Evolutionary conservation across 1,139 yeast genomes (phyloP).

Genomic region (Magnusiomyces magnusii): DNA sequence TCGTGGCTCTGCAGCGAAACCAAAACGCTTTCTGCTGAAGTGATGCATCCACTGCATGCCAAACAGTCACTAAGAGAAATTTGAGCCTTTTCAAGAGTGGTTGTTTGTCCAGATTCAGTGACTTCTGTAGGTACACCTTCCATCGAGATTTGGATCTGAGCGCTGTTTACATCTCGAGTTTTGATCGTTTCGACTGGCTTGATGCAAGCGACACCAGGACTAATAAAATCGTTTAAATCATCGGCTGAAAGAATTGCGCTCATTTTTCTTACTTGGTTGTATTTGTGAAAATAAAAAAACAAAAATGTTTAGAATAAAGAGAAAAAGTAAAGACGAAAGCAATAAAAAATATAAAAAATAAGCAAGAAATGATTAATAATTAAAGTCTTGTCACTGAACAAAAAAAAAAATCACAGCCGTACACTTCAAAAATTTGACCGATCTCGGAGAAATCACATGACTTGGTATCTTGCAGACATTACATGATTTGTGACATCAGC

Average conservation of each 20-base stretch:
- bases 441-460: neutral
- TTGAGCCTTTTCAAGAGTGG: conserved; percentile 66
- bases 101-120: conserved; percentile 48
- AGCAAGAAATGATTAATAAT: neutral
- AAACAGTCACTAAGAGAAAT: conserved; percentile 87
- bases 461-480: neutral
- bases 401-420: neutral
- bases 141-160: conserved; percentile 59
- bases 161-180: conserved; percentile 33
- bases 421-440: neutral
- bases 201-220: conserved; percentile 92
- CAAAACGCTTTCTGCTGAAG: conserved; percentile 90
- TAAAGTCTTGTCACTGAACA: neutral
- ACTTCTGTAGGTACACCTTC: conserved; percentile 67
- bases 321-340: too few relatives aligned
- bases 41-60: conserved; percentile 96
- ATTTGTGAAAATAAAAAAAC: neutral
- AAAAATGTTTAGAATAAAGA: neutral
- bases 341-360: neutral
- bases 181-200: conserved; percentile 60
- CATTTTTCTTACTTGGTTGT: conserved; percentile 40
- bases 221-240: conserved; percentile 87
- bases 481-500: neutral
- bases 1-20: conserved; percentile 86
- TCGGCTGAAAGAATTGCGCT: conserved; percentile 82